Evolutionary conservation across 2,329 filamentous ascomycete genomes (phyloP).

Genomic region (Lizonia empirigonia): DNA sequence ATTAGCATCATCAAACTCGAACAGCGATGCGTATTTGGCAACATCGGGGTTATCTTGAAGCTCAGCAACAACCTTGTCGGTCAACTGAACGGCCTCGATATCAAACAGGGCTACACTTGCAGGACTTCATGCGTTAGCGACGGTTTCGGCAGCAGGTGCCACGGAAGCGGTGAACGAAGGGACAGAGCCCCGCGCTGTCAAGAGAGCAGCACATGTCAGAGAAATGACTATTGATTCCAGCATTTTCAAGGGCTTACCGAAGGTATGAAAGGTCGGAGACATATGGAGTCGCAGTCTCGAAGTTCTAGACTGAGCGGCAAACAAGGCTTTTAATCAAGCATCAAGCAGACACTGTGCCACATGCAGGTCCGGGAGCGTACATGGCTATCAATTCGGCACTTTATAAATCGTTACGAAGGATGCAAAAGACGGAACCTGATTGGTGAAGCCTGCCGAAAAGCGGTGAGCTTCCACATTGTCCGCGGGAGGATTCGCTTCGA

Average conservation of each 20-base stretch:
- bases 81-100: conserved; percentile 32
- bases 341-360: not conserved
- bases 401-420: conserved; percentile 17
- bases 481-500: conserved; percentile 25
- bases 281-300: not conserved
- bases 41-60: conserved; percentile 25
- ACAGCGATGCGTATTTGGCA: conserved; percentile 30
- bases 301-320: not conserved
- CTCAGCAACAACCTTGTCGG: conserved; percentile 29
- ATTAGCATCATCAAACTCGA: conserved; percentile 46
- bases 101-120: conserved; percentile 32
- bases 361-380: not conserved
- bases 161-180: conserved; percentile 26
- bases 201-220: conserved; percentile 22
- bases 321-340: not conserved
- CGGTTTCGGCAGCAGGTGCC: conserved; percentile 34
- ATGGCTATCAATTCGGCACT: not conserved
- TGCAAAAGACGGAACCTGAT: not conserved
- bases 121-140: conserved; percentile 23
- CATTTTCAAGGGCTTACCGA: conserved; percentile 17
- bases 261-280: not conserved
- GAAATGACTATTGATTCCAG: conserved; percentile 20
- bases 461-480: not conserved
- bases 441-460: not conserved
- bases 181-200: conserved; percentile 21